Evolutionary conservation across 2,329 filamentous ascomycete genomes (phyloP).

Genomic region (Fusarium secorum): DNA sequence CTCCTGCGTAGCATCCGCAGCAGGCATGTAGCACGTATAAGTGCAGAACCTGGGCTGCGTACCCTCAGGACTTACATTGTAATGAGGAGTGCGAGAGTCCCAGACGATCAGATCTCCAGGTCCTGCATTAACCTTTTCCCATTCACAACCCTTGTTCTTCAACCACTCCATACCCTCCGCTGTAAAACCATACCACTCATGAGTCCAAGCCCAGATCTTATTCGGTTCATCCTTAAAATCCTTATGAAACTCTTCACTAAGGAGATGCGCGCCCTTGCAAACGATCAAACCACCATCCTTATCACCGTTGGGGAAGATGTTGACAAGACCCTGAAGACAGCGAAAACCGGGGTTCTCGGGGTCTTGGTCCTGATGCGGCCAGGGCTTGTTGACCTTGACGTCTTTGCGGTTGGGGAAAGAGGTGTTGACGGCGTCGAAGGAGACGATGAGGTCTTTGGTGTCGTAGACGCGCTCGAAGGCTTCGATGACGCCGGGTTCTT

Average conservation of each 20-base stretch:
- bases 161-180: slow-evolving; percentile 9
- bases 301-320: slow-evolving; percentile 1
- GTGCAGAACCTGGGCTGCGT: neutral
- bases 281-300: slow-evolving; percentile 3
- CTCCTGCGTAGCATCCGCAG: neutral
- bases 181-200: neutral
- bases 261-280: neutral
- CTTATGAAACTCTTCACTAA: neutral
- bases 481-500: neutral
- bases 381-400: slow-evolving; percentile 8
- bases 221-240: neutral
- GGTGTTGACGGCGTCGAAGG: slow-evolving; percentile 6
- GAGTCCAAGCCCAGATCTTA: slow-evolving; percentile 11
- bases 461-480: slow-evolving; percentile 13
- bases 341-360: slow-evolving; percentile 3
- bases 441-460: slow-evolving; percentile 4
- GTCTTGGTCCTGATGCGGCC: slow-evolving; percentile 9
- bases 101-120: slow-evolving; percentile 1
- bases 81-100: slow-evolving; percentile 15
- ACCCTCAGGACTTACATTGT: slow-evolving; percentile 7
- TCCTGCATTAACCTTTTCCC: slow-evolving; percentile 4
- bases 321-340: slow-evolving; percentile 2
- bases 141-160: slow-evolving; percentile 11
- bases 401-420: slow-evolving; percentile 6
- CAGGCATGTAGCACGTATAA: slow-evolving; percentile 16